Base-by-base conservation (phyloP, 176 grass and related monocot species). In the Oropetium thomaeum region DNA sequence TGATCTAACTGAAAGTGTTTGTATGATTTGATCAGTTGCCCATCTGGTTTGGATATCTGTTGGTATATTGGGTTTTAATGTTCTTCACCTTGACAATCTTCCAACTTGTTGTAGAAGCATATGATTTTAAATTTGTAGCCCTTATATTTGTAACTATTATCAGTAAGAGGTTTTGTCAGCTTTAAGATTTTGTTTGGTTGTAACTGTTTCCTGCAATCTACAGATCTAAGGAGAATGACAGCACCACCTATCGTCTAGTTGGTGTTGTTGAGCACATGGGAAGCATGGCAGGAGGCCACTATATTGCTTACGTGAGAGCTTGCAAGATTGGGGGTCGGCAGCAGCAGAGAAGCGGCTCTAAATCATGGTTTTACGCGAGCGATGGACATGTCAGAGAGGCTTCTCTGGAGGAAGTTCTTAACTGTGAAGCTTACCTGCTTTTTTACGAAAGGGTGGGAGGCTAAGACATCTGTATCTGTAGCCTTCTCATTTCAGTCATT, bases 241-340 rank as follows among this genome's bases (percentile, higher is more conserved):
- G 72, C 37, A 88, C 63, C 38, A 52, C 1, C 30, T 99, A 99
- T 65, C 72, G 54, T 32, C 82, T 99, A 49, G 76, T 95, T 78
- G 96, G 89, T 0, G 58, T 90, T 54, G 96, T 99, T 5, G 87
- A 90, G 83, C 96, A 95, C 83, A 75, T 79, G 29, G 96, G 96
- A 77, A 79, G 58, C 82, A 88, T 92, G 91, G 57, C 76, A 45
- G 53, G 59, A 7, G 96, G 92, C 22, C 96, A 99, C 77, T 99
- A 99, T 53, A 77, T 95, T 17, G 91, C 96, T 1, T 90, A 90
- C 7, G 68, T 88, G 41, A 92, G 91, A 86, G 78, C 86, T 57
- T 38, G 62, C 62, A 88, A 79, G 75, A 88, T 88, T 19, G 75
- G 69, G 10, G 78, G 74, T 25, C 82, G 63, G 53, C 68, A 77